A percentile compares a stretch with the other conserved stretches of the same genome.
phyloP scores from a whole-genome alignment of 805 yeast species.

The Kregervanrija fluxuum region DNA sequence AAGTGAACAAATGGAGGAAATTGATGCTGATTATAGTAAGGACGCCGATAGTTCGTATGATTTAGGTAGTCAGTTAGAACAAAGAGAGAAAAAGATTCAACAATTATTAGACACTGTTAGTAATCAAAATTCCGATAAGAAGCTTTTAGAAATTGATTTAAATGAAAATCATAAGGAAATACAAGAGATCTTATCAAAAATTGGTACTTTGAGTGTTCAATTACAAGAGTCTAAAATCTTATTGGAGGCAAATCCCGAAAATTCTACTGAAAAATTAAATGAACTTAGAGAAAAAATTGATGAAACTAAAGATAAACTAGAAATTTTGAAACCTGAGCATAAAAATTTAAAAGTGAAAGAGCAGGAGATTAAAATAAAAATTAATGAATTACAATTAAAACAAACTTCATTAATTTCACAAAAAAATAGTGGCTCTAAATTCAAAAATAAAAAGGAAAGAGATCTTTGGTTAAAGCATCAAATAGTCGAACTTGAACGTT shows the following conservation, averaged over 20 bases:
- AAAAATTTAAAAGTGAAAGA: constrained; percentile 35
- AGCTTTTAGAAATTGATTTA: constrained; percentile 48
- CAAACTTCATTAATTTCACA: constrained; percentile 63
- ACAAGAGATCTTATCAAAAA: constrained; percentile 38
- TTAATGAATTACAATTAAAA: constrained; percentile 35
- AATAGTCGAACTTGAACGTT: constrained; percentile 30
- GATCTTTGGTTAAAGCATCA: constrained; percentile 59
- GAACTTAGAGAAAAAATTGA: constrained; percentile 32
- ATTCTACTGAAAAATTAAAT: constrained; percentile 25
- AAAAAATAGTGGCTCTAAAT: constrained; percentile 61
- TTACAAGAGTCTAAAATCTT: constrained; percentile 36
- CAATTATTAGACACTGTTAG: constrained; percentile 39
- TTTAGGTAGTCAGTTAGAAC: constrained; percentile 49
- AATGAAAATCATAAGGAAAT: constrained; percentile 44
- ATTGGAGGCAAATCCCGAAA: constrained; percentile 17
- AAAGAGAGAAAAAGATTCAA: constrained; percentile 47
- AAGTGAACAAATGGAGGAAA: constrained; percentile 48
- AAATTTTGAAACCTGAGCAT: constrained; percentile 37
- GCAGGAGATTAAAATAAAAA: constrained; percentile 29
- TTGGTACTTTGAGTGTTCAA: constrained; percentile 26
- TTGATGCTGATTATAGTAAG: constrained; percentile 51
- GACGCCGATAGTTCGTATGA: constrained; percentile 45
- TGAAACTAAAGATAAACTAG: constrained; percentile 34
- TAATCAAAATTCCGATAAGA: constrained; percentile 39
- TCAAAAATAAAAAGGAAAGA: constrained; percentile 48